Percentiles rank a stretch among this genome's conserved stretches.
Evolutionary conservation across 2,329 filamentous ascomycete genomes (phyloP).

Genomic region (Colletotrichum viniferum): DNA sequence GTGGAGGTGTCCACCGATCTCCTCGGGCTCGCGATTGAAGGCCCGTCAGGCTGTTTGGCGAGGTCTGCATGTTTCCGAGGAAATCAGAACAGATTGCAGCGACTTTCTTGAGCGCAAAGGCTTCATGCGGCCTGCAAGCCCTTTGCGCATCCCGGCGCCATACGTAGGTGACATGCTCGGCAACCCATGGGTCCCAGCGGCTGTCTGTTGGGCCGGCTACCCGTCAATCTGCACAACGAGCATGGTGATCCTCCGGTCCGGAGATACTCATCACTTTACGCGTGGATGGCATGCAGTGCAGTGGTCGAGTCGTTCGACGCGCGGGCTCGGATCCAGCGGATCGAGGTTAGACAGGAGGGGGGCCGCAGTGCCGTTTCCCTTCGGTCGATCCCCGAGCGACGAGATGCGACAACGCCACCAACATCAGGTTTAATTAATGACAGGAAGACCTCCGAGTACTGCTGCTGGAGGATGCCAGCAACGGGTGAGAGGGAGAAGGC

Average conservation of each 20-base stretch:
- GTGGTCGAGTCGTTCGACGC: not conserved
- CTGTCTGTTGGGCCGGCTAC: not conserved
- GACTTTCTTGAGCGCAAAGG: not conserved
- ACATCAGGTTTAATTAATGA: conserved; percentile 7
- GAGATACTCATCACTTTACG: not conserved
- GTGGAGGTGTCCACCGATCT: conserved; percentile 2
- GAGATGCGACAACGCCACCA: not conserved
- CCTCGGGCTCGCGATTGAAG: not conserved
- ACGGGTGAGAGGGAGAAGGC: not conserved
- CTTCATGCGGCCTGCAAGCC: not conserved
- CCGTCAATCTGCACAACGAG: not conserved
- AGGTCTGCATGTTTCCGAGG: not conserved
- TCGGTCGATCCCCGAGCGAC: not conserved
- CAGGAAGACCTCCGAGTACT: not conserved
- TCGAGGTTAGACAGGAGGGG: not conserved
- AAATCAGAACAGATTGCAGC: not conserved
- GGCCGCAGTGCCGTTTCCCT: not conserved
- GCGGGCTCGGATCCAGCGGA: not conserved
- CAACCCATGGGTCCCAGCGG: not conserved
- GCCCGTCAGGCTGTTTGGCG: not conserved
- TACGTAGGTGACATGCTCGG: not conserved
- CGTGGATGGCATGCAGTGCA: not conserved
- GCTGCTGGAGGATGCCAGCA: not conserved
- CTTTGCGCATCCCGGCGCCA: not conserved
- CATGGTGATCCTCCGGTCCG: not conserved